Percentiles rank a stretch among this genome's conserved stretches.
These are phyloP conservation scores for Aspergillus floridensis DNA, from an alignment of 2,329 filamentous ascomycete genomes.

Conservation along the genomic window DNA sequence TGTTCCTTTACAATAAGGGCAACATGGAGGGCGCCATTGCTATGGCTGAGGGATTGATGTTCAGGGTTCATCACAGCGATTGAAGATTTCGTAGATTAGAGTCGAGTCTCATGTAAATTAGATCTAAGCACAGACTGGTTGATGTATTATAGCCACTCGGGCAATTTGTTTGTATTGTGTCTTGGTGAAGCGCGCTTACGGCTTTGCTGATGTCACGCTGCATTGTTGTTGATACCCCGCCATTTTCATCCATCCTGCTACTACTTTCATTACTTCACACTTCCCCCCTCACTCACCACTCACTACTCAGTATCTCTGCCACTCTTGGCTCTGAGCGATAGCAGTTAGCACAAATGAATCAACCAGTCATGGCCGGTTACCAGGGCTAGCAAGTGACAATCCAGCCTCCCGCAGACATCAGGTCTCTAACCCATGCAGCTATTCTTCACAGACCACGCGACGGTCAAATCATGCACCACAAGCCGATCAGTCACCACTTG, in stretches of 20 bases:
- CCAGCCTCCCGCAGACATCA: background rate
- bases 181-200: background rate
- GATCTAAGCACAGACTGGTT: slow-evolving; percentile 5
- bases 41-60: slow-evolving; percentile 60
- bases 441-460: slow-evolving; percentile 1
- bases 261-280: background rate
- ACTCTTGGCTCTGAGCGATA: background rate
- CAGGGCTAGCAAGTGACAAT: background rate
- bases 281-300: background rate
- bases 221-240: background rate
- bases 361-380: background rate
- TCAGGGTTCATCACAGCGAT: slow-evolving; percentile 24
- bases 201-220: background rate
- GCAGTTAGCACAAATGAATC: background rate
- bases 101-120: slow-evolving; percentile 19
- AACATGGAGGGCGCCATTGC: slow-evolving; percentile 81
- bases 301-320: background rate
- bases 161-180: background rate
- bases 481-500: background rate
- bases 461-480: background rate
- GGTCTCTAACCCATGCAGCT: background rate
- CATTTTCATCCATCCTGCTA: background rate
- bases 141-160: background rate
- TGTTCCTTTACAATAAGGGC: slow-evolving; percentile 94
- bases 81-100: slow-evolving; percentile 17